A percentile compares a stretch with the other conserved stretches of the same genome.
Evolutionary conservation across 2,329 filamentous ascomycete genomes (phyloP).

Genomic region (Boeremia exigua): DNA sequence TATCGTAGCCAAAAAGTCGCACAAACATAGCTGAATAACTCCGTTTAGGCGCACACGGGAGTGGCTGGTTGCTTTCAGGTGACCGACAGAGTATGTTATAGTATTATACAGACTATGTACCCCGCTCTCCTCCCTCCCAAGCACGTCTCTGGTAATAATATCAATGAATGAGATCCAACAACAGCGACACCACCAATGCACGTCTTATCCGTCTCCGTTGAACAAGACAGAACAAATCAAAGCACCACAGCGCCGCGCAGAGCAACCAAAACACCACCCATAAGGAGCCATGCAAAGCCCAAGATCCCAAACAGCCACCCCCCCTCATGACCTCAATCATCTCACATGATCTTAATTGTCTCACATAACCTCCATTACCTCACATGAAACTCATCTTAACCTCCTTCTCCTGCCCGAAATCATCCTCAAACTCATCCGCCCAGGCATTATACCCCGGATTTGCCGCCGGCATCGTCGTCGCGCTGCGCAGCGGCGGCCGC

Average conservation of each 20-base stretch:
- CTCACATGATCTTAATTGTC: slow-evolving; percentile 34
- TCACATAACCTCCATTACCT: slow-evolving; percentile 10
- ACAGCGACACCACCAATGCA: not conserved
- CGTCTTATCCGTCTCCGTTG: not conserved
- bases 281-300: not conserved
- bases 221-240: not conserved
- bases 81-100: not conserved
- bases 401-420: slow-evolving; percentile 55
- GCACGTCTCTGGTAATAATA: not conserved
- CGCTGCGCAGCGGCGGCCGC: slow-evolving; percentile 37
- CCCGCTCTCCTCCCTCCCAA: not conserved
- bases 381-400: slow-evolving; percentile 57
- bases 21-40: no score
- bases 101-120: not conserved
- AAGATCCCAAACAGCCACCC: not conserved
- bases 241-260: not conserved
- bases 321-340: not conserved
- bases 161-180: not conserved
- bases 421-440: slow-evolving; percentile 55
- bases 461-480: slow-evolving; percentile 34
- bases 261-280: not conserved
- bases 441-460: slow-evolving; percentile 54
- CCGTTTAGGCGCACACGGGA: no score
- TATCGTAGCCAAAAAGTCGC: no score
- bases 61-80: no score